Percentiles rank a stretch among this genome's conserved stretches.
phyloP scores from a whole-genome alignment of 148 eudicot species.

The Amaranthus cruentus region DNA sequence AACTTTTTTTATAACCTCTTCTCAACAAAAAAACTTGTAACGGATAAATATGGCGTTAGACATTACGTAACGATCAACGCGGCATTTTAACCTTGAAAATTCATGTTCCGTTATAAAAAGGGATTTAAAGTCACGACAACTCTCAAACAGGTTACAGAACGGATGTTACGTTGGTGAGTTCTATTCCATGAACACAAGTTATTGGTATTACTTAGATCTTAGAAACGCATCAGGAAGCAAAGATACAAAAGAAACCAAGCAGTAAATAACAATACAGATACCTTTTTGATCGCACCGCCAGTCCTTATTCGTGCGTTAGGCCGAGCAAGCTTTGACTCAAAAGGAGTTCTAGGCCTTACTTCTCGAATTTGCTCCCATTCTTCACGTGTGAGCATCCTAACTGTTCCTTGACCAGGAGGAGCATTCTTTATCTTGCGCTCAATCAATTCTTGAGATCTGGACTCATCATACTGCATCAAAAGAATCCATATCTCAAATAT shows the following conservation, averaged over 20 bases:
- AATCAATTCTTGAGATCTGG: constrained; percentile 73
- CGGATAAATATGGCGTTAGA: too few relatives aligned
- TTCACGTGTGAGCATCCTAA: constrained; percentile 83
- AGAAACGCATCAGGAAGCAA: background rate
- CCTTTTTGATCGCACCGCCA: constrained; percentile 60
- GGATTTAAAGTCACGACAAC: too few relatives aligned
- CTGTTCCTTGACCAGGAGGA: constrained; percentile 82
- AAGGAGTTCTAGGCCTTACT: constrained; percentile 88
- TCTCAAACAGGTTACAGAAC: too few relatives aligned
- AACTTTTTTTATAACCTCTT: too few relatives aligned
- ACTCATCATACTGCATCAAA: constrained; percentile 58
- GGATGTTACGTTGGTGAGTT: too few relatives aligned
- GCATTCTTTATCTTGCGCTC: constrained; percentile 73
- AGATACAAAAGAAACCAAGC: background rate
- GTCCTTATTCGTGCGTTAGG: constrained; percentile 85
- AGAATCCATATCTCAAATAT: background rate
- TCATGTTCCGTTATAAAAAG: too few relatives aligned
- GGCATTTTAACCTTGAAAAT: too few relatives aligned
- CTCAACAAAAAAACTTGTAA: too few relatives aligned
- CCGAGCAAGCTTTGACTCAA: constrained; percentile 89
- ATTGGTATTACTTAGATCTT: background rate
- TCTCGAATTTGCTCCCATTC: constrained; percentile 88
- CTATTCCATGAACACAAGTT: too few relatives aligned
- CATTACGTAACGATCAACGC: too few relatives aligned
- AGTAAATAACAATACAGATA: constrained; percentile 20